Base-by-base conservation (phyloP, 1,284 basidiomycete species). In the Farysia itapuensis region DNA sequence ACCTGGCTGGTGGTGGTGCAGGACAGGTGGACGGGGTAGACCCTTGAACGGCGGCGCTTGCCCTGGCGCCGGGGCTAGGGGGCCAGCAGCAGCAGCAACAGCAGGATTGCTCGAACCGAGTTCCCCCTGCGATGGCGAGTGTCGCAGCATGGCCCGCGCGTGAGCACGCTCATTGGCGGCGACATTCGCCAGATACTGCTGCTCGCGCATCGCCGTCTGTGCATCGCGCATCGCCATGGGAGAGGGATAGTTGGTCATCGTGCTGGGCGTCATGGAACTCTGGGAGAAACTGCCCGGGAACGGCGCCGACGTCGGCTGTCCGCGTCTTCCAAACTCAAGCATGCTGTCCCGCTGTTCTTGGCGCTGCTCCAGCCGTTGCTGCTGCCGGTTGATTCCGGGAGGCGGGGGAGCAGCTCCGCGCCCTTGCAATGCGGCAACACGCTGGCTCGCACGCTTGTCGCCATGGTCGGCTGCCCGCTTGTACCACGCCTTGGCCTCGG, bases 401-500 rank as follows among this genome's bases (percentile, higher is more conserved):
- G 40, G 28, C 15, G 19, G 9, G 22, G 18, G 19, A 21, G 19
- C 34, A 21, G 20, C 34, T 9, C 46, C 57, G 23, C 54, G 58
- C 16, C 64, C 67, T 26, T 64, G 61, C 12, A 70, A 45, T 4
- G 54, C 53, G 16, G 64, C 46, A n/a, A 98, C 79, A 35, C 95
- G 85, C 73, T 93, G 89, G 13, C 83, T 80, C 0, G 94, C 92
- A 47, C 94, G 88, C 77, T 91, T 94, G 80, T 98, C 94, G 32
- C 94, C 93, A 25, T 86, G 84, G n/a, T 94, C 90, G 5, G 90
- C 86, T 1, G 94, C 91, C 54, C 84, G 84, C 78, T 87, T 88
- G 81, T 94, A 98, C 83, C 87, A 97, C 21, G 82, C 77, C 45
- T 85, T 81, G 2, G 92, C 86, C 64, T 79, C 78, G 30, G 59